phyloP scores from a whole-genome alignment of 768 basidiomycete genomes.

The Cystofilobasidium capitatum region DNA sequence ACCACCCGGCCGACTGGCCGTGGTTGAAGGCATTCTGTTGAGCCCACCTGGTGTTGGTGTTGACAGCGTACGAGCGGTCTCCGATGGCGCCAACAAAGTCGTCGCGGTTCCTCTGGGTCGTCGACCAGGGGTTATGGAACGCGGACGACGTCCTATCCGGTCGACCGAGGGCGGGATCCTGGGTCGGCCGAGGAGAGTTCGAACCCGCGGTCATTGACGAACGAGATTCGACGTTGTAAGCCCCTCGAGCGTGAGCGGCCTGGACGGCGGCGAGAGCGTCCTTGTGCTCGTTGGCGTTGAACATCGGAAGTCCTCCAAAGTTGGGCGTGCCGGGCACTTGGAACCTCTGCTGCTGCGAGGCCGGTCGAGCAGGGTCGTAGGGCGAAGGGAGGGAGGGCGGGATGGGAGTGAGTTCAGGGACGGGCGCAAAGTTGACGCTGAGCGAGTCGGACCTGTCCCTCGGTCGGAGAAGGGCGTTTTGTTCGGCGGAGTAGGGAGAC shows the following conservation, averaged over 20 bases:
- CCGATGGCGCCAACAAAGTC: too few relatives aligned
- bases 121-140: too few relatives aligned
- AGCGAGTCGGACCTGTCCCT: constrained; percentile 20
- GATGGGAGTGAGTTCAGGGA: constrained; percentile 20
- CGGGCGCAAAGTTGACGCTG: constrained; percentile 18
- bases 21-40: too few relatives aligned
- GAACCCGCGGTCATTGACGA: too few relatives aligned
- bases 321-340: neutral
- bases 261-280: neutral
- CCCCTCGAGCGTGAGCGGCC: neutral
- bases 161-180: too few relatives aligned
- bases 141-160: too few relatives aligned
- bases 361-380: neutral
- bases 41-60: too few relatives aligned
- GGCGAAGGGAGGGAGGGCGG: constrained; percentile 12
- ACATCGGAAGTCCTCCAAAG: neutral
- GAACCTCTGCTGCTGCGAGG: neutral
- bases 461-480: constrained; percentile 1
- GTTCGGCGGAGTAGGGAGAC: neutral
- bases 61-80: too few relatives aligned
- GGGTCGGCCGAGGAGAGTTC: too few relatives aligned
- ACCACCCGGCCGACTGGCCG: too few relatives aligned
- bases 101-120: too few relatives aligned
- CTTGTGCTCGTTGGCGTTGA: neutral
- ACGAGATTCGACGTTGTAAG: too few relatives aligned